Percentiles rank a stretch among this genome's conserved stretches.
These are phyloP conservation scores for Stylosanthes scabra DNA, from an alignment of 331 rosid genomes.

Conservation along the genomic window DNA sequence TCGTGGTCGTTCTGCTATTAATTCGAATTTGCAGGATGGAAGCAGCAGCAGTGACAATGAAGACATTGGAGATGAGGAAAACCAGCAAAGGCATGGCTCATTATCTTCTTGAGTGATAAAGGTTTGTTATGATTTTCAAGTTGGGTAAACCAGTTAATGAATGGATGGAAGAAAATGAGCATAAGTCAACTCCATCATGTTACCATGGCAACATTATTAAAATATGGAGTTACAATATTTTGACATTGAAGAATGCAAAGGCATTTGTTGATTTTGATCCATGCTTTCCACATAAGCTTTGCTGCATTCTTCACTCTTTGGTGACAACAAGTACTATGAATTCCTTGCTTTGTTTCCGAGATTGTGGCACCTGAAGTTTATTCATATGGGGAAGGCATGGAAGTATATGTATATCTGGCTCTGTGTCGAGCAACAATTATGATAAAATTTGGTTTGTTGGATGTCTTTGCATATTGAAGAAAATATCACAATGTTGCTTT, in stretches of 20 bases:
- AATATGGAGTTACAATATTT: background rate
- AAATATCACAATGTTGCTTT: too few relatives aligned
- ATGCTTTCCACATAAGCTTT: conserved; percentile 12
- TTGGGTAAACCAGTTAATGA: conserved; percentile 12
- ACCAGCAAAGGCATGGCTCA: conserved; percentile 18
- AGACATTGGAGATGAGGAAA: conserved; percentile 41
- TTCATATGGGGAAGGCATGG: background rate
- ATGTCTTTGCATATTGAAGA: too few relatives aligned
- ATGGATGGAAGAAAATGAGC: conserved; percentile 10
- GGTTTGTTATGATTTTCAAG: conserved; percentile 13
- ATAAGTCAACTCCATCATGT: background rate
- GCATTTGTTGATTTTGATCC: background rate
- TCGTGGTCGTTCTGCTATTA: too few relatives aligned
- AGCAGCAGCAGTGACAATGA: too few relatives aligned
- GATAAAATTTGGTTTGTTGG: too few relatives aligned
- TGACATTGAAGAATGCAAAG: conserved; percentile 20
- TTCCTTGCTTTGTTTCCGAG: conserved; percentile 1
- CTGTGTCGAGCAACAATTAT: background rate
- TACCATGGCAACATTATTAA: background rate
- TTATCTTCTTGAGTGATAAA: conserved; percentile 40
- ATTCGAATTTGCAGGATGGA: too few relatives aligned
- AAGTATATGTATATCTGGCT: background rate
- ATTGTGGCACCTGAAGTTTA: conserved; percentile 18
- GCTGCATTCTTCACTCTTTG: background rate
- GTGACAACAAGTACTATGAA: background rate